Conservation (phyloP, 1,284 basidiomycete genomes). For the Uromyces viciae-fabae region DNA sequence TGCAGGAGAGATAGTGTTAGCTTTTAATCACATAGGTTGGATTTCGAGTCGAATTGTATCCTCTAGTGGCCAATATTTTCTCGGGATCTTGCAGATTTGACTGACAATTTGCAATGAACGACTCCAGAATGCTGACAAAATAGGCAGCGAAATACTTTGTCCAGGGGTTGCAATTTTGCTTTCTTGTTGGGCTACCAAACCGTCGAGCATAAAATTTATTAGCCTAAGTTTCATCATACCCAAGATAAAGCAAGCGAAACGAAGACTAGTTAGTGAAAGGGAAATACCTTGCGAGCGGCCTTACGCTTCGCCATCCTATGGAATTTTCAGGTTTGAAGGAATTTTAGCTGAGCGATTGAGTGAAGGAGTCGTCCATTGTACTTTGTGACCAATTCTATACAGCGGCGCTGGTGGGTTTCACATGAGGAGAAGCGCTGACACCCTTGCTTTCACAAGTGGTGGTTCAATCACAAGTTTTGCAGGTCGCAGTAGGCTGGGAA, state of each 20-base stretch:
- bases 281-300: slow-evolving; percentile 37
- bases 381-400: too few relatives aligned
- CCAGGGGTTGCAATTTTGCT: slow-evolving; percentile 33
- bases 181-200: slow-evolving; percentile 36
- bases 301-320: slow-evolving; percentile 42
- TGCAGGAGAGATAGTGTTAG: too few relatives aligned
- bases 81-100: background rate
- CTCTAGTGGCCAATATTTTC: background rate
- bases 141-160: slow-evolving; percentile 41
- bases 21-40: background rate
- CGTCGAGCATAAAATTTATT: background rate
- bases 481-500: too few relatives aligned
- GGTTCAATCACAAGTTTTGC: too few relatives aligned
- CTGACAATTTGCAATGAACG: slow-evolving; percentile 44
- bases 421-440: too few relatives aligned
- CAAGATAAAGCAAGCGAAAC: background rate
- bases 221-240: background rate
- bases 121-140: slow-evolving; percentile 43
- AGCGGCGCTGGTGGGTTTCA: too few relatives aligned
- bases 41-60: background rate
- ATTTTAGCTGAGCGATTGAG: too few relatives aligned
- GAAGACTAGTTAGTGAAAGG: too few relatives aligned
- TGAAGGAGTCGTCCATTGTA: too few relatives aligned
- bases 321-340: too few relatives aligned
- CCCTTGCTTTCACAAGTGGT: too few relatives aligned